Percentiles rank a stretch among this genome's conserved stretches.
phyloP scores from a whole-genome alignment of 1,284 basidiomycete genomes.

The Leccinum huronense region DNA sequence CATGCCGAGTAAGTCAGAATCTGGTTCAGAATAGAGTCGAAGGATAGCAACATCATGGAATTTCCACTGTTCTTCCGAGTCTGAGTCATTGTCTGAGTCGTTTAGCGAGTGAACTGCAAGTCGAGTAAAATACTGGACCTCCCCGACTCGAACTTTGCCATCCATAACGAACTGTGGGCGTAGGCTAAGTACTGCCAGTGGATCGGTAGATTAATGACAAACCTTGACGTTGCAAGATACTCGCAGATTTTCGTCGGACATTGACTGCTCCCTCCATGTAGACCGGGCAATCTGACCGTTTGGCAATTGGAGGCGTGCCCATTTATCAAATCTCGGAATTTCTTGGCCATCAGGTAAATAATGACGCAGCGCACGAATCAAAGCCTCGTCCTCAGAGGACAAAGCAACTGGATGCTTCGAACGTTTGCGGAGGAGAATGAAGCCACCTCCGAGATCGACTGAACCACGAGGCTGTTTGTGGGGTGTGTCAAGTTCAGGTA shows the following conservation, averaged over 20 bases:
- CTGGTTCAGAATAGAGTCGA: neutral
- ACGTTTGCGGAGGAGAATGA: neutral
- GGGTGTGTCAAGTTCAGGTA: neutral
- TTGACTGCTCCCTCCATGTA: neutral
- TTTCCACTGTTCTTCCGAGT: too few relatives aligned
- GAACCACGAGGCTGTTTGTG: neutral
- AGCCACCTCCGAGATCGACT: neutral
- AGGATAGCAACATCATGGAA: neutral
- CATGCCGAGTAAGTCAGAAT: slow-evolving; percentile 9
- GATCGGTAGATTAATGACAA: neutral
- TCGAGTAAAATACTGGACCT: slow-evolving; percentile 3
- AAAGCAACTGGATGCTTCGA: neutral
- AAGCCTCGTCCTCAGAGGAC: too few relatives aligned
- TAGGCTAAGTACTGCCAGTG: too few relatives aligned
- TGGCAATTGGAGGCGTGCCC: neutral
- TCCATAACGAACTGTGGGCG: neutral
- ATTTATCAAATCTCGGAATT: neutral
- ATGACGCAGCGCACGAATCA: too few relatives aligned
- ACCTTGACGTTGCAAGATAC: neutral
- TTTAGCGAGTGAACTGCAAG: neutral
- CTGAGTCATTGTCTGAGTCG: neutral
- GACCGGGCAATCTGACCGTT: neutral
- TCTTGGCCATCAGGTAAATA: neutral
- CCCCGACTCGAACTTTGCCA: neutral
- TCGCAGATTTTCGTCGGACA: neutral